phyloP scores from a whole-genome alignment of 202 grass and related monocot genomes.

The Panicum virgatum region DNA sequence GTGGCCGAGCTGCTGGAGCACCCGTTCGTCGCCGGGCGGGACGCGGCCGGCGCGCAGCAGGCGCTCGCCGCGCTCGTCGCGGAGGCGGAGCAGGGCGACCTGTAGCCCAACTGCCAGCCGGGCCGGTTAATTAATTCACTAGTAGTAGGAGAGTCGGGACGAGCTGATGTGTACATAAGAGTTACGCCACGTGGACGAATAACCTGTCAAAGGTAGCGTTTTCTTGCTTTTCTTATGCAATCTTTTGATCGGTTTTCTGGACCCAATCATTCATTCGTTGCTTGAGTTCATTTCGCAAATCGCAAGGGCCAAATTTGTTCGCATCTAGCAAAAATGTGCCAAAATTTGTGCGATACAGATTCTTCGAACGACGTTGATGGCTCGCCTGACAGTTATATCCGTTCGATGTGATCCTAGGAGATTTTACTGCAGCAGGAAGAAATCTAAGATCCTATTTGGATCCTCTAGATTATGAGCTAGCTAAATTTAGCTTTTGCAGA shows the following conservation, averaged over 20 bases:
- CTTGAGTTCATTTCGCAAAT: not conserved
- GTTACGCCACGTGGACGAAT: slow-evolving; percentile 37
- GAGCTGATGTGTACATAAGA: slow-evolving; percentile 57
- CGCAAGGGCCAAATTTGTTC: not conserved
- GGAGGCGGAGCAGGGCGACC: slow-evolving; percentile 42
- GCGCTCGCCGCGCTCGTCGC: slow-evolving; percentile 65
- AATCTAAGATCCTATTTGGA: not conserved
- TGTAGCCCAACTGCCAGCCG: not conserved
- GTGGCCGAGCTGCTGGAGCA: slow-evolving; percentile 79
- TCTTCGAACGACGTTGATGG: not conserved
- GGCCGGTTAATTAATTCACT: slow-evolving; percentile 9
- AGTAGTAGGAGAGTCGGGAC: not conserved
- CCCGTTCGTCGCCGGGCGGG: slow-evolving; percentile 64
- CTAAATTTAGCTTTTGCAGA: not conserved
- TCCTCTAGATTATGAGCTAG: no score
- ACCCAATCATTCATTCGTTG: slow-evolving; percentile 22
- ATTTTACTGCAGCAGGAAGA: no score
- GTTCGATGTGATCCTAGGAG: no score
- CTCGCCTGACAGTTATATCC: no score
- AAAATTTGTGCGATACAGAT: slow-evolving; percentile 16
- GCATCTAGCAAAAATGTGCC: not conserved
- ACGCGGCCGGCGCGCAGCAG: slow-evolving; percentile 51
- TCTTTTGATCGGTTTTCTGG: not conserved
- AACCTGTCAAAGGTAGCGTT: not conserved
- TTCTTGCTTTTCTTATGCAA: not conserved